These are phyloP conservation scores for Calophaca sinica DNA, from an alignment of 306 rosid species.

Conservation along the genomic window DNA sequence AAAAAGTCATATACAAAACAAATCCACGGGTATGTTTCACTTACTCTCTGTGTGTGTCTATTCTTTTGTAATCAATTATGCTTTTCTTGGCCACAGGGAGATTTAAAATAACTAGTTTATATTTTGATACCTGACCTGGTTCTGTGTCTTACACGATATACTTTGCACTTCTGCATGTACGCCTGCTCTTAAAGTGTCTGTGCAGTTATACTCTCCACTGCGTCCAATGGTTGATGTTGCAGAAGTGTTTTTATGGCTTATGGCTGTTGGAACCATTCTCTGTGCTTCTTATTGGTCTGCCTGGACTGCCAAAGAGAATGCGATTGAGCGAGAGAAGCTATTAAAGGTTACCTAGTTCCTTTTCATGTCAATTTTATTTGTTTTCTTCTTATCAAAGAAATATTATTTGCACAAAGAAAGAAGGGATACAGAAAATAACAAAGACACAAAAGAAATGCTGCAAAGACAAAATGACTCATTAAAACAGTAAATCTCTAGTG, in stretches of 20 bases:
- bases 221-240: constrained; percentile 91
- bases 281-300: constrained; percentile 97
- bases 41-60: constrained; percentile 22
- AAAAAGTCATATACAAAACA: constrained; percentile 59
- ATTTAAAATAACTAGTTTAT: too few species aligned
- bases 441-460: background rate
- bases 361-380: constrained; percentile 11
- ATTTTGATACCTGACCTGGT: too few species aligned
- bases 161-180: constrained; percentile 43
- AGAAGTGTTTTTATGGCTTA: constrained; percentile 96
- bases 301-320: constrained; percentile 83
- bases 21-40: constrained; percentile 58
- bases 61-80: constrained; percentile 36
- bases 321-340: constrained; percentile 81
- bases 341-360: constrained; percentile 64
- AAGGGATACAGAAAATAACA: constrained; percentile 2
- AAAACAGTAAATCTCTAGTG: background rate
- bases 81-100: background rate
- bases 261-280: constrained; percentile 95
- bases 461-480: constrained; percentile 1
- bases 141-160: background rate
- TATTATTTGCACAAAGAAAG: background rate
- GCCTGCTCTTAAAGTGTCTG: constrained; percentile 65
- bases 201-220: constrained; percentile 90
- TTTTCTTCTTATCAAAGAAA: background rate